These are phyloP conservation scores for Colletotrichum sp. DNA, from an alignment of 2,329 filamentous ascomycete species.

Conservation along the genomic window DNA sequence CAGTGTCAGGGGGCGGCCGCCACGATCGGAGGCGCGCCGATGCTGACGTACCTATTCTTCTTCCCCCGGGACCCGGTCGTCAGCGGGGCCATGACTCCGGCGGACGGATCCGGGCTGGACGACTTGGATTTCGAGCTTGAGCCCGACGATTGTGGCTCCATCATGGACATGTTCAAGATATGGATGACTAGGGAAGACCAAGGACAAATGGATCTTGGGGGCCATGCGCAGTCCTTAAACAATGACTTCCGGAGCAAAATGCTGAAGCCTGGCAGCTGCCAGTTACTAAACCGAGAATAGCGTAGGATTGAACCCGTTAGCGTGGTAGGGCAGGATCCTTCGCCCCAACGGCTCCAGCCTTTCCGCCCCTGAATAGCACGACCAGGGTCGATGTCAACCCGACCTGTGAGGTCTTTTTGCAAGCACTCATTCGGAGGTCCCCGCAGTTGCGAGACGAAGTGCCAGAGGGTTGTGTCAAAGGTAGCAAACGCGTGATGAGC, in stretches of 20 bases:
- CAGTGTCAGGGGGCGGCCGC: neutral
- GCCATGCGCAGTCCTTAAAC: neutral
- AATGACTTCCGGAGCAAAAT: neutral
- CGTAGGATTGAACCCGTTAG: neutral
- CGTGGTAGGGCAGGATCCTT: slow-evolving; percentile 5
- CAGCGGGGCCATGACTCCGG: neutral
- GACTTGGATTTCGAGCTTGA: neutral
- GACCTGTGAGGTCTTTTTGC: neutral
- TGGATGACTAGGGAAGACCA: neutral
- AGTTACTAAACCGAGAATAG: neutral
- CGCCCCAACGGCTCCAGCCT: neutral
- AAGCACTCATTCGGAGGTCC: neutral
- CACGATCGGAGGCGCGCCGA: neutral
- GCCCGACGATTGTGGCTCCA: neutral
- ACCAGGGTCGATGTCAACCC: neutral
- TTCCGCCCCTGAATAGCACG: neutral
- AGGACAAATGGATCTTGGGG: neutral
- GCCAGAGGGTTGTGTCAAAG: neutral
- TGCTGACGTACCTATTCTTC: neutral
- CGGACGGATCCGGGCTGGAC: neutral
- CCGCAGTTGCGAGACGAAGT: neutral
- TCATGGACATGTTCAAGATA: neutral
- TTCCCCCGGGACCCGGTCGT: neutral
- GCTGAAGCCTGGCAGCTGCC: neutral
- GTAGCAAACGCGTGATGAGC: neutral